Conservation (phyloP, 2,329 filamentous ascomycete genomes). For the Exophiala alcalophila region DNA sequence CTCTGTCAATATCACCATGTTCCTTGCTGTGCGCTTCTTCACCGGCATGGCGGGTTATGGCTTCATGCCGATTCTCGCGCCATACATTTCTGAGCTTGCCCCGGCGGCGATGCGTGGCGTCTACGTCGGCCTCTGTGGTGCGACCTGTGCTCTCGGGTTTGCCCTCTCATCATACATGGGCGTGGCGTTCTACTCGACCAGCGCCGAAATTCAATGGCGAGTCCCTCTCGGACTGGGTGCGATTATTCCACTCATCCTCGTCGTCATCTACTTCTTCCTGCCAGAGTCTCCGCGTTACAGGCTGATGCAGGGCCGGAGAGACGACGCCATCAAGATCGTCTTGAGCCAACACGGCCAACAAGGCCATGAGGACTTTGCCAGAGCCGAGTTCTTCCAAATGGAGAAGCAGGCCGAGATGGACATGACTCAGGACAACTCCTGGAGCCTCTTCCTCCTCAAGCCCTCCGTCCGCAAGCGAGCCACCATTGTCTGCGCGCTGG, state of each 20-base stretch:
- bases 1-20: constrained; percentile 7
- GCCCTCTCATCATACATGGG: constrained; percentile 15
- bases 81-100: constrained; percentile 11
- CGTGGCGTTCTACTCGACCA: constrained; percentile 10
- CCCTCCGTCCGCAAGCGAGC: constrained; percentile 8
- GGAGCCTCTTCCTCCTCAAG: constrained; percentile 3
- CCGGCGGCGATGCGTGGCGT: constrained; percentile 12
- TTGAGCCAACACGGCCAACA: constrained; percentile 23
- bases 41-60: constrained; percentile 33
- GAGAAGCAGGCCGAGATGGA: constrained; percentile 10
- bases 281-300: constrained; percentile 31
- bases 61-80: constrained; percentile 31
- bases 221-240: constrained; percentile 7
- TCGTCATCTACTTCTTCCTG: constrained; percentile 26
- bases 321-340: constrained; percentile 27
- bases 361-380: constrained; percentile 6
- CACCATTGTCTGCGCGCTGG: constrained; percentile 3
- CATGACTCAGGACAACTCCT: constrained; percentile 3
- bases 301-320: constrained; percentile 26
- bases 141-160: constrained; percentile 7
- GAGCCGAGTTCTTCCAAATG: constrained; percentile 14
- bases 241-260: constrained; percentile 9
- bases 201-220: constrained; percentile 13
- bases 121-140: constrained; percentile 5
- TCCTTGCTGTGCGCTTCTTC: constrained; percentile 39